phyloP scores from a whole-genome alignment of 768 basidiomycete genomes.

The Sarcodon sp. region DNA sequence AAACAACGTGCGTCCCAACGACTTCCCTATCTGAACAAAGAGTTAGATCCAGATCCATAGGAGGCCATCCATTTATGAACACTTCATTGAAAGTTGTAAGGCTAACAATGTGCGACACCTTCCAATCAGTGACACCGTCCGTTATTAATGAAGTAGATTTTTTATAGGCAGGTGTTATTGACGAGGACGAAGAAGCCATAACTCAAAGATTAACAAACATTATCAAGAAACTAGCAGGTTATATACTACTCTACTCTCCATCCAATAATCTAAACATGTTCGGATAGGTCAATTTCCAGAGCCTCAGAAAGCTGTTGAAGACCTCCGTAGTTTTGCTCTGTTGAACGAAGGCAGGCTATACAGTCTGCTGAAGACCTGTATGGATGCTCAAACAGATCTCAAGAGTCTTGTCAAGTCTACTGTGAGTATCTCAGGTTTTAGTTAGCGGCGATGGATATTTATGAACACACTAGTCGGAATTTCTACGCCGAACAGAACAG shows the following conservation, averaged over 20 bases:
- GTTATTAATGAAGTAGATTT: background rate
- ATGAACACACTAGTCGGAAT: slow-evolving; percentile 47
- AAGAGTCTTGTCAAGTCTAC: slow-evolving; percentile 68
- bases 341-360: slow-evolving; percentile 79
- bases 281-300: slow-evolving; percentile 47
- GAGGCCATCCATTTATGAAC: slow-evolving; percentile 58
- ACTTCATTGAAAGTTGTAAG: slow-evolving; percentile 62
- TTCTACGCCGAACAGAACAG: slow-evolving; percentile 64
- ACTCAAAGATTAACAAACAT: slow-evolving; percentile 38
- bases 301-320: slow-evolving; percentile 60
- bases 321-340: slow-evolving; percentile 73
- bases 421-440: slow-evolving; percentile 25
- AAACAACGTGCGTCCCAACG: slow-evolving; percentile 34
- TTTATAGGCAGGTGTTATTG: slow-evolving; percentile 80
- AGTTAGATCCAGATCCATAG: slow-evolving; percentile 17
- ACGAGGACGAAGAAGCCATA: slow-evolving; percentile 62
- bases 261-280: background rate
- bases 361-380: slow-evolving; percentile 67
- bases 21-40: background rate
- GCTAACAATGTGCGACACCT: slow-evolving; percentile 65
- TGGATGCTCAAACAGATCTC: slow-evolving; percentile 78
- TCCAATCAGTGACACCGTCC: background rate
- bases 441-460: background rate
- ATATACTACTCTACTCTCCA: slow-evolving; percentile 11
- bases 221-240: slow-evolving; percentile 51